Conservation (phyloP, 768 basidiomycete species). For the Botryobasidium botryosum region DNA sequence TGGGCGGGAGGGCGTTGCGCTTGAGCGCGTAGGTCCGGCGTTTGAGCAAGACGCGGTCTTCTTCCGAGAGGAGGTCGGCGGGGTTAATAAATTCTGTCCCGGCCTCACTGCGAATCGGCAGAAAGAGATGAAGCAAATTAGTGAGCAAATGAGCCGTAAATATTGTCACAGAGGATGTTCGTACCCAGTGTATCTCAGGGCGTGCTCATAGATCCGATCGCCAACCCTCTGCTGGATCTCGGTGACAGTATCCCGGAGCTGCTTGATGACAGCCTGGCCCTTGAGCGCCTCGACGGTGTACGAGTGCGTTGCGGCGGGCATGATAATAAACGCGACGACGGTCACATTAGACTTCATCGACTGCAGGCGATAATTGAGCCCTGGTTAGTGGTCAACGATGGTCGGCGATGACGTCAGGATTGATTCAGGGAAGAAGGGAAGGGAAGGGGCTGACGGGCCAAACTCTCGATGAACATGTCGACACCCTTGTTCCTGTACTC, state of each 20-base stretch:
- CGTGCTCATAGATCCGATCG: conserved; percentile 81
- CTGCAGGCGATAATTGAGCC: conserved; percentile 46
- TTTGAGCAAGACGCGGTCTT: conserved; percentile 90
- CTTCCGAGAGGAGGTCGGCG: conserved; percentile 62
- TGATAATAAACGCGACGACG: conserved; percentile 96
- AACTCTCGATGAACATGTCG: conserved; percentile 97
- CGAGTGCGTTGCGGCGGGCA: conserved; percentile 90
- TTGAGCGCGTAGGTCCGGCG: conserved; percentile 93
- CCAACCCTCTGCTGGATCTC: conserved; percentile 93
- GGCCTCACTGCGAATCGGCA: no score
- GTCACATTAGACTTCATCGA: conserved; percentile 54
- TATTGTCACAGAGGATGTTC: conserved; percentile 15
- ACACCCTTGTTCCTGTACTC: conserved; percentile 99
- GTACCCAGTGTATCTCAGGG: conserved; percentile 80
- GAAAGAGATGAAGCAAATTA: background rate
- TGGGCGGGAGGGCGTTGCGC: conserved; percentile 83
- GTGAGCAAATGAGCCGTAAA: background rate
- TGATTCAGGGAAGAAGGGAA: no score
- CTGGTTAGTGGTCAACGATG: no score
- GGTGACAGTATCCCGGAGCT: conserved; percentile 85
- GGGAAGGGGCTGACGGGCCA: conserved; percentile 45
- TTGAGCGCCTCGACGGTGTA: conserved; percentile 98
- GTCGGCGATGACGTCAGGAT: no score
- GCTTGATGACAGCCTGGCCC: conserved; percentile 93
- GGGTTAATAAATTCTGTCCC: conserved; percentile 41